Base-by-base conservation (phyloP, 2,329 filamentous ascomycete species). In the Fusarium duplospermum region DNA sequence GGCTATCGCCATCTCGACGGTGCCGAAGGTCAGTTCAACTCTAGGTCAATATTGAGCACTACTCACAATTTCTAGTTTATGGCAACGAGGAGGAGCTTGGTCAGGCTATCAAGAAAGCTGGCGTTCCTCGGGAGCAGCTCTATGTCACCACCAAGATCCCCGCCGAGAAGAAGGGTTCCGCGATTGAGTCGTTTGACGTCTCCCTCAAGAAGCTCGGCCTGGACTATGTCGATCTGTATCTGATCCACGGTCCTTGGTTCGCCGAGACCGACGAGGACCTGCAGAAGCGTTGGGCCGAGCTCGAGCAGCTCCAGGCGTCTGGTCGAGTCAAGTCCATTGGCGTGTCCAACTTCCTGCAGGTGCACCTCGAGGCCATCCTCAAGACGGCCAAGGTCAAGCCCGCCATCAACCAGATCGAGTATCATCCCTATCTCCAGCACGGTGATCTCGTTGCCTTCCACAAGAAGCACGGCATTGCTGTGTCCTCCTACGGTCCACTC, bases 371-470 rank as follows among this genome's bases (percentile, higher is more conserved):
- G 79, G 78, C 83, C 4, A 79, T 92, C 47, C 83, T 92, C 3
- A 80, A 87, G 79, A 89, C 90, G 6, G 91, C 91, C 60, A 88
- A 87, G 75, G 81, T 93, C 69, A 80, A 85, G 4, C 94, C 94
- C 1, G 91, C 89, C 8, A 88, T 93, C 71, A 95, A 96, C 84
- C 93, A 96, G 86, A 93, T 96, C 79, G 93, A 96, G 84, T 91
- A 89, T 78, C 93, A 96, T 82, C 93, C 93, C 0, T 94, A 94
- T 80, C 85, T 93, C 61, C 92, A 93, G 82, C 92, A 93, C 80
- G 86, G 85, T 7, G 84, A 87, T 67, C 84, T 93, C 14, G 64
- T 93, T 35, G 82, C 84, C 18, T 93, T 89, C 82, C 88, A 88
- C 80, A 86, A 86, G 75, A 81, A 87, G 77, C 83, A 92, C 77